Evolutionary conservation across 139 green algal species (phyloP).

Genomic region (Mychonastes homosphaera): DNA sequence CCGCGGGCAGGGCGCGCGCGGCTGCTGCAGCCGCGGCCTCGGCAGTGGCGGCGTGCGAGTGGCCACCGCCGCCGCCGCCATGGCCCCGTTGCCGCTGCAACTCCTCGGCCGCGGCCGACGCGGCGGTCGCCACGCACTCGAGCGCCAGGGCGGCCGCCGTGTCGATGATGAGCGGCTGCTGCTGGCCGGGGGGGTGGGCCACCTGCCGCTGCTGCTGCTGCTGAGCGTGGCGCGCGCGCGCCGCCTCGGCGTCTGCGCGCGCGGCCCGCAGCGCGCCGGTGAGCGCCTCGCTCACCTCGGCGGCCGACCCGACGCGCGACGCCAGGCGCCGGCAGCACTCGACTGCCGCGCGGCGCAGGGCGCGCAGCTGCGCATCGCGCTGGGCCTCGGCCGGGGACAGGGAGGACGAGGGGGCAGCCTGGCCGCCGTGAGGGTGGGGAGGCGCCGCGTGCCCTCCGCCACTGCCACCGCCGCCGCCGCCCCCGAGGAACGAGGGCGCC

Average conservation of each 20-base stretch:
- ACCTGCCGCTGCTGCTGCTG: too few species aligned
- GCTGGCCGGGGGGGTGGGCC: too few species aligned
- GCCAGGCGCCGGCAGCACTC: constrained; percentile 4
- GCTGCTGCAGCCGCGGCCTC: too few species aligned
- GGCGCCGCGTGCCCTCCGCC: neutral
- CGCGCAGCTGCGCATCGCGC: too few species aligned
- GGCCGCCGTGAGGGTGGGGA: neutral
- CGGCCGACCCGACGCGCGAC: neutral
- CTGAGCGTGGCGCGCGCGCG: too few species aligned
- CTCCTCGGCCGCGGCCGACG: neutral
- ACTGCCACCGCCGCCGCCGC: neutral
- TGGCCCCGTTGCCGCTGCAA: neutral
- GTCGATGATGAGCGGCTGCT: too few species aligned
- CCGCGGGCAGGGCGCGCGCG: too few species aligned
- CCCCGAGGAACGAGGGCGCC: too few species aligned
- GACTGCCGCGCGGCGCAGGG: too few species aligned
- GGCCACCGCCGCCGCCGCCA: too few species aligned
- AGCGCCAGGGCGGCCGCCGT: neutral
- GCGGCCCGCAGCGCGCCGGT: constrained; percentile 2
- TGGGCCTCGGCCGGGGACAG: neutral
- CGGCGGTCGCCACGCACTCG: neutral
- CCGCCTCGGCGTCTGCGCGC: constrained; percentile 1
- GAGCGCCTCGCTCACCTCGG: constrained; percentile 15
- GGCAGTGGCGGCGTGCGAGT: too few species aligned
- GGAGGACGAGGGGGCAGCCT: neutral